Evolutionary conservation across 352 stramenopile genomes (phyloP).

Genomic region (Pseudoperonospora humuli): DNA sequence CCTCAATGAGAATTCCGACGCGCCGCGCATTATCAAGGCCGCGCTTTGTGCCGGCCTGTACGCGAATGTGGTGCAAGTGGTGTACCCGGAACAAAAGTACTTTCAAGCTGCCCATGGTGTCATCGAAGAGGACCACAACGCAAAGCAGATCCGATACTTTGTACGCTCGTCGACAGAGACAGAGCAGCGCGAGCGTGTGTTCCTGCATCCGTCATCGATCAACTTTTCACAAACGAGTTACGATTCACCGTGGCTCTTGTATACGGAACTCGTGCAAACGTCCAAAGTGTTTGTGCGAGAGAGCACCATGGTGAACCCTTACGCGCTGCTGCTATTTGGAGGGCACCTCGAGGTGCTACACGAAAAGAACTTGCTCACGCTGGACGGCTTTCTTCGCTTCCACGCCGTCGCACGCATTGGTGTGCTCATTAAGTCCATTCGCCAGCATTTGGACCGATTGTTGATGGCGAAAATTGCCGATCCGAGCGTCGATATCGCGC

Average conservation of each 20-base stretch:
- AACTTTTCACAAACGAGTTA: slow-evolving; percentile 89
- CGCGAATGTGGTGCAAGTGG: slow-evolving; percentile 69
- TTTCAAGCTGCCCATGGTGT: slow-evolving; percentile 88
- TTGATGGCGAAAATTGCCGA: slow-evolving; percentile 92
- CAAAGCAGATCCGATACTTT: slow-evolving; percentile 92
- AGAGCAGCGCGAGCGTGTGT: slow-evolving; percentile 82
- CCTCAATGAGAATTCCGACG: slow-evolving; percentile 52
- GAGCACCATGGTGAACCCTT: slow-evolving; percentile 94
- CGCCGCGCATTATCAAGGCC: slow-evolving; percentile 89
- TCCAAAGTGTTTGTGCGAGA: slow-evolving; percentile 97
- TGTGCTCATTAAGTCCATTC: slow-evolving; percentile 94
- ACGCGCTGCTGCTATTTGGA: slow-evolving; percentile 97
- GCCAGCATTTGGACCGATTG: slow-evolving; percentile 89
- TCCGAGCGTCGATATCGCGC: slow-evolving; percentile 86
- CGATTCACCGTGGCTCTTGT: slow-evolving; percentile 94
- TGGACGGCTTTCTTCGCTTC: slow-evolving; percentile 93
- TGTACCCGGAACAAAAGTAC: slow-evolving; percentile 92
- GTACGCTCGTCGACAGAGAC: slow-evolving; percentile 33
- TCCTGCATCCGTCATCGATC: slow-evolving; percentile 92
- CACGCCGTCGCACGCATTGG: slow-evolving; percentile 89
- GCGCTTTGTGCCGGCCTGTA: slow-evolving; percentile 78
- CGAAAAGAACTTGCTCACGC: slow-evolving; percentile 77
- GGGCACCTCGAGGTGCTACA: slow-evolving; percentile 89
- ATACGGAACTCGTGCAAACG: slow-evolving; percentile 93
- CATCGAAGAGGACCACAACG: slow-evolving; percentile 86